Conservation (phyloP, 1,284 basidiomycete genomes). For the Laetiporus sulphureus region DNA sequence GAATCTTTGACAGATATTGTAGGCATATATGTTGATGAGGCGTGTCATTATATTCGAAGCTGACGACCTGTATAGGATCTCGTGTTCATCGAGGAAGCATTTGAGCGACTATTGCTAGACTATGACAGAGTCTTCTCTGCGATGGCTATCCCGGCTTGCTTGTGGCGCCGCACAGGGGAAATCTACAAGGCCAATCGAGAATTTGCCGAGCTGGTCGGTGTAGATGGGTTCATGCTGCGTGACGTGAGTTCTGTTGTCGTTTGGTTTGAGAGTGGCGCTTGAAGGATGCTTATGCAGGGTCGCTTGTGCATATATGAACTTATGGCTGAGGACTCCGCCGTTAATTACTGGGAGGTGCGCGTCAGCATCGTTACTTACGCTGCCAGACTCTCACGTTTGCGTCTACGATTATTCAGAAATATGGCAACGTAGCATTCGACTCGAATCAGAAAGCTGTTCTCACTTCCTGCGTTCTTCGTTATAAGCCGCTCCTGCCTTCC, state of each 20-base stretch:
- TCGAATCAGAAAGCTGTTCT: conserved; percentile 84
- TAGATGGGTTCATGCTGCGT: conserved; percentile 76
- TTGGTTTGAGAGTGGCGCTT: no score
- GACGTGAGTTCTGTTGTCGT: conserved; percentile 46
- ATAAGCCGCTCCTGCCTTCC: conserved; percentile 50
- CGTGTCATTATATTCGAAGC: conserved; percentile 1
- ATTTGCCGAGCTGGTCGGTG: conserved; percentile 83
- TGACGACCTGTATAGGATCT: conserved; percentile 56
- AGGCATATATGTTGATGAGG: conserved; percentile 16
- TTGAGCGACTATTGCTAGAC: conserved; percentile 91
- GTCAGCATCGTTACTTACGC: background rate
- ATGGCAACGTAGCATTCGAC: conserved; percentile 93
- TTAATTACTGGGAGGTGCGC: conserved; percentile 94
- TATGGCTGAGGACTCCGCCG: conserved; percentile 93
- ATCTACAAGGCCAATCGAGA: conserved; percentile 98
- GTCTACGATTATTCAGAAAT: conserved; percentile 55
- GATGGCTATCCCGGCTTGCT: conserved; percentile 94
- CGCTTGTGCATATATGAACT: conserved; percentile 95
- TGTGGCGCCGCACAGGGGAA: conserved; percentile 96
- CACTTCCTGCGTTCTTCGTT: conserved; percentile 87
- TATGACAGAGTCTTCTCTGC: conserved; percentile 95
- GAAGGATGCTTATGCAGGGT: conserved; percentile 58
- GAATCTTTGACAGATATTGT: conserved; percentile 79
- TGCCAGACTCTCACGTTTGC: background rate
- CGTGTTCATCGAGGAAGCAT: conserved; percentile 97